These are phyloP conservation scores for Tolypocladium paradoxum DNA, from an alignment of 2,329 filamentous ascomycete species.

Conservation along the genomic window DNA sequence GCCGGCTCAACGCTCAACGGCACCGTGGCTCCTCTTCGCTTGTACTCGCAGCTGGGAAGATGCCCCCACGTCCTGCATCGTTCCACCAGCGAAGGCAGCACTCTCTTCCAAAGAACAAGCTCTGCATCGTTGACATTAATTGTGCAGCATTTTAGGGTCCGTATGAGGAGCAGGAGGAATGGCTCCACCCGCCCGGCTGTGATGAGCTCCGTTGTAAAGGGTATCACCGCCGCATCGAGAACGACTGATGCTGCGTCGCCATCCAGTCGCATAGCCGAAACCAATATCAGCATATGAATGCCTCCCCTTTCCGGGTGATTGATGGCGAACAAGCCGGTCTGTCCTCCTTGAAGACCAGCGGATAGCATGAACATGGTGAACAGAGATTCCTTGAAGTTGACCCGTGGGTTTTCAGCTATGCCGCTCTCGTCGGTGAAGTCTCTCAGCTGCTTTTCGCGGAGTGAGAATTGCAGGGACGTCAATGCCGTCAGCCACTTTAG, in stretches of 20 bases:
- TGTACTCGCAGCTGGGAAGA: constrained; percentile 30
- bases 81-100: constrained; percentile 33
- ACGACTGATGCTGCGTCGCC: constrained; percentile 28
- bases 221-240: constrained; percentile 36
- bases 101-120: constrained; percentile 39
- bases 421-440: constrained; percentile 11
- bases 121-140: constrained; percentile 43
- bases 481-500: constrained; percentile 28
- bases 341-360: constrained; percentile 32
- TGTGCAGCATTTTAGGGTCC: constrained; percentile 23
- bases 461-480: constrained; percentile 29
- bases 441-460: constrained; percentile 27
- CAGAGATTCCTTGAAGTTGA: constrained; percentile 38
- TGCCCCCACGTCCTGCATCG: constrained; percentile 39
- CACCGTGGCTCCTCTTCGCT: constrained; percentile 17
- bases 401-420: constrained; percentile 19
- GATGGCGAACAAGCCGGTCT: constrained; percentile 33
- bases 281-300: constrained; percentile 24
- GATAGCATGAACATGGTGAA: constrained; percentile 35
- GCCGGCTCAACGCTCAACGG: constrained; percentile 27
- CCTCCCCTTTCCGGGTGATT: constrained; percentile 23
- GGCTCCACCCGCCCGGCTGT: constrained; percentile 18
- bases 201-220: constrained; percentile 26
- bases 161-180: constrained; percentile 29
- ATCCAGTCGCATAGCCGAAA: constrained; percentile 34